Evolutionary conservation across 441 rosid genomes (phyloP).

Genomic region (Metrosideros polymorpha): DNA sequence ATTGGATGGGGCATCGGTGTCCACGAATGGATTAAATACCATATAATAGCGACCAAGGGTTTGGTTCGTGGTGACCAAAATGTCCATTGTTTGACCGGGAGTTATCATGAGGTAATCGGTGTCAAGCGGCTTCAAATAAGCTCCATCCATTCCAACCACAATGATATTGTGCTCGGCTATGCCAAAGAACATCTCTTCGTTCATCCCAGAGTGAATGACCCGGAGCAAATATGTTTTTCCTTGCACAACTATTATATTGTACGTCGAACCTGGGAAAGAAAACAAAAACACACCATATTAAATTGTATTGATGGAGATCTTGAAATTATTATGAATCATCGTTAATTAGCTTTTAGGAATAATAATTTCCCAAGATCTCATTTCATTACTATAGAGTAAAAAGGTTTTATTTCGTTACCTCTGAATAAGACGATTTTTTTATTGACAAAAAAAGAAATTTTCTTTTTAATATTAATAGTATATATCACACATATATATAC

Average conservation of each 20-base stretch:
- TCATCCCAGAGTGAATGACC: not conserved
- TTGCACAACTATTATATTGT: not conserved
- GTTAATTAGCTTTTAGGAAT: not conserved
- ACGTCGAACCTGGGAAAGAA: not conserved
- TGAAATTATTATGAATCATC: not conserved
- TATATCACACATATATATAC: not conserved
- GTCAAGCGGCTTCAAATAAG: not conserved
- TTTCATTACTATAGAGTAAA: not conserved
- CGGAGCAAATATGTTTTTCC: not conserved
- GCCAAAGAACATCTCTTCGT: not conserved
- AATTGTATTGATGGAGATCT: not conserved
- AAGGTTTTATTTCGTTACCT: not conserved
- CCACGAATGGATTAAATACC: not conserved
- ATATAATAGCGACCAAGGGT: not conserved
- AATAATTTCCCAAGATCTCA: not conserved
- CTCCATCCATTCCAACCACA: not conserved
- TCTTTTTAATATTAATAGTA: not conserved
- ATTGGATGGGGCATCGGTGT: not conserved
- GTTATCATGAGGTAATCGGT: not conserved
- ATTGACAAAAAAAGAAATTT: no score
- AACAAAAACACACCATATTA: not conserved
- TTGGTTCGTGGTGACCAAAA: not conserved
- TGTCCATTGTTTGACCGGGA: not conserved
- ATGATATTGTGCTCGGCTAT: not conserved
- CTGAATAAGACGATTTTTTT: not conserved